Evolutionary conservation across 805 yeast species (phyloP), one percentile per base, ranked within the genome.

Genomic region (Geotrichum ghanense): DNA sequence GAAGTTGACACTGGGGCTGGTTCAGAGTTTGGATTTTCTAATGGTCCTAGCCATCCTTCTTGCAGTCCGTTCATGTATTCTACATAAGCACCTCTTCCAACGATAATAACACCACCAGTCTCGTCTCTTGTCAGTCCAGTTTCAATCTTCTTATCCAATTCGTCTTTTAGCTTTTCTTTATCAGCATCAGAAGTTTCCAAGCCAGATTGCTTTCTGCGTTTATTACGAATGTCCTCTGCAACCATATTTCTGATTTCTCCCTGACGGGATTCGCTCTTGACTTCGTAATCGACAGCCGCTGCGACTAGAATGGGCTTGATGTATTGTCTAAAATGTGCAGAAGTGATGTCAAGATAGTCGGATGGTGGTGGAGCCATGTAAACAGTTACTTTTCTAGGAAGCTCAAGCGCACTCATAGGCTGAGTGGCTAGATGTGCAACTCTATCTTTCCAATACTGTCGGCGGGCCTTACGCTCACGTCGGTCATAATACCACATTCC

Each of bases 281-380:
- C 63, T 48, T 86, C 92, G 57, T 74, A 88, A 63, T 90, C 97
- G 21, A 89, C 66, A 3, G 95, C 95, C 5, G 86, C 82, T 2
- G 95, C 73, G 53, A 82, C 84, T 53, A 90, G 67, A 2, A 89
- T 72, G 0, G 98, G 98, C 65, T 90, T 90, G 53, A 87, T 73
- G 59, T 76, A 88, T 45, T 80, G 76, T 53, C 86, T 75, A 71
- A 89, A 86, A 46, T 84, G 74, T 50, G 73, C 75, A 63, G 83
- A 59, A 9, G 90, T 78, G 48, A 79, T 81, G 39, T 81, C 92
- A 43, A 90, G 65, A 55, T 78, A 85, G 61, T 90, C 97, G 56
- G 85, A 84, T 19, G 98, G 97, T 6, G 97, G 97, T n/a, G 98
- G 98, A 0, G 95, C 95, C 48, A 89, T 74, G 61, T 81, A 89